Percentiles rank a stretch among this genome's conserved stretches.
Evolutionary conservation across 306 rosid species (phyloP).

Genomic region (Pachyrhizus erosus): DNA sequence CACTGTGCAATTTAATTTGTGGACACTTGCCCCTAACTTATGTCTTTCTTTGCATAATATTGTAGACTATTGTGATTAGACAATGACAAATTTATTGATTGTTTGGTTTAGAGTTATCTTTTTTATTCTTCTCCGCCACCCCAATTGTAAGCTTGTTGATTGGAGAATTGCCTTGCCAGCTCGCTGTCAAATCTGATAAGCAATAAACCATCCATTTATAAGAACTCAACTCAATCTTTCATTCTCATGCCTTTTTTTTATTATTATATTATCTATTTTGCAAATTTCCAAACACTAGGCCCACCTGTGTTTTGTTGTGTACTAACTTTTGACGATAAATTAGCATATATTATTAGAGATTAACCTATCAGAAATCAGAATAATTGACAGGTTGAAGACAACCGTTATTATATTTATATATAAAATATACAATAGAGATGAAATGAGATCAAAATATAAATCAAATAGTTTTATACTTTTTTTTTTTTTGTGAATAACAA

Average conservation of each 20-base stretch:
- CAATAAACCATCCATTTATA: background rate
- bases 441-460: background rate
- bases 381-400: background rate
- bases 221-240: constrained; percentile 13
- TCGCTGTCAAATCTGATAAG: constrained; percentile 13
- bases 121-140: no score
- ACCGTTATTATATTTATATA: background rate
- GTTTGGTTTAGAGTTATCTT: background rate
- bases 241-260: background rate
- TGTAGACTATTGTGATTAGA: background rate
- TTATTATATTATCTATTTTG: constrained; percentile 26
- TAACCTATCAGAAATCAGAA: background rate
- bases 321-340: background rate
- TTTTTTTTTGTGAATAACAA: no score
- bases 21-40: background rate
- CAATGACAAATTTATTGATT: constrained; percentile 9
- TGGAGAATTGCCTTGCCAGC: background rate
- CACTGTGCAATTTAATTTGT: constrained; percentile 5
- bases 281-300: constrained; percentile 8
- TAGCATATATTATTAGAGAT: background rate
- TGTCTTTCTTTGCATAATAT: constrained; percentile 14
- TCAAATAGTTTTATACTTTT: background rate
- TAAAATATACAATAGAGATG: background rate
- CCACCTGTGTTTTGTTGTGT: background rate
- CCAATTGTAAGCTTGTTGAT: constrained; percentile 4